phyloP scores from a whole-genome alignment of 495 filamentous ascomycete genomes.

The Lophiostoma macrostomum region DNA sequence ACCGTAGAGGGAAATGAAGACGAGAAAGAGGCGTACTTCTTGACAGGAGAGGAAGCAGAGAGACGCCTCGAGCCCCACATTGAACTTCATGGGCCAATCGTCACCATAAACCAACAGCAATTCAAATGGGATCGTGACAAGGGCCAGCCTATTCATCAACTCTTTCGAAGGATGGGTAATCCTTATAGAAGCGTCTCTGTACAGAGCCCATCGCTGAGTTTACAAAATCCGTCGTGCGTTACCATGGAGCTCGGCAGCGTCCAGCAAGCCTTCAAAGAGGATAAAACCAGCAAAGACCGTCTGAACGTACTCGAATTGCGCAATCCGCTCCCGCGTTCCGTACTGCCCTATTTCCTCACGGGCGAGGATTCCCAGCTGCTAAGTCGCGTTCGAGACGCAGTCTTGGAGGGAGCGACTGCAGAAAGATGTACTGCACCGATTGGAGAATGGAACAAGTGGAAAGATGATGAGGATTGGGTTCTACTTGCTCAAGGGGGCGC shows the following conservation, averaged over 20 bases:
- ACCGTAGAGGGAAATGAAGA: not conserved
- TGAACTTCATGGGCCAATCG: not conserved
- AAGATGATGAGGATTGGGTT: slow-evolving; percentile 12
- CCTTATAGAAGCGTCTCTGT: slow-evolving; percentile 2
- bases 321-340: slow-evolving; percentile 2
- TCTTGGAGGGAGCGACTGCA: not conserved
- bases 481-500: slow-evolving; percentile 11
- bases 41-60: not conserved
- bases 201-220: not conserved
- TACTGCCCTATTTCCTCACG: slow-evolving; percentile 1
- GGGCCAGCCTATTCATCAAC: not conserved
- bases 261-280: not conserved
- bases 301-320: slow-evolving; percentile 9
- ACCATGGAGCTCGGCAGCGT: not conserved
- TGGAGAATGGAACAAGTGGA: slow-evolving; percentile 3
- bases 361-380: slow-evolving; percentile 7
- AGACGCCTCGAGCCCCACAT: not conserved
- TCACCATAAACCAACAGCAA: not conserved
- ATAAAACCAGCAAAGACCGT: not conserved
- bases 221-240: not conserved
- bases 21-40: not conserved
- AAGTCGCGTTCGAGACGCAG: not conserved
- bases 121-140: not conserved
- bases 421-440: not conserved
- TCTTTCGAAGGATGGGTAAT: slow-evolving; percentile 3